phyloP scores from a whole-genome alignment of 257 asterid genomes.

The Euphrasia confusa region DNA sequence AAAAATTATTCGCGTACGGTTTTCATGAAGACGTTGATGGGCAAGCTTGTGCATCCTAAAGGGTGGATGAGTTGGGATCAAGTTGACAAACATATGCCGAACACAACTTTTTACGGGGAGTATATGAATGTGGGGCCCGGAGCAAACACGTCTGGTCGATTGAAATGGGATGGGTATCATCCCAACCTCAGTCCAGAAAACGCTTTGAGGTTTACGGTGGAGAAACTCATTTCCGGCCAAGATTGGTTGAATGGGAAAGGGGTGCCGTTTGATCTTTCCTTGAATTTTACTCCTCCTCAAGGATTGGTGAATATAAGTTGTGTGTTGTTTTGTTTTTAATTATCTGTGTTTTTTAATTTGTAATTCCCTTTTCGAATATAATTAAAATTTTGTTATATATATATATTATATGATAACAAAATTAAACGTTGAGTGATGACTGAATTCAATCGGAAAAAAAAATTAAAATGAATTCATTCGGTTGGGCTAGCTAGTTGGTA shows the following conservation, averaged over 20 bases:
- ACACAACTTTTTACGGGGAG: slow-evolving; percentile 62
- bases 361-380: no score
- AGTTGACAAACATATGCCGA: slow-evolving; percentile 34
- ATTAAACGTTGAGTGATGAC: no score
- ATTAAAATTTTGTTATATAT: no score
- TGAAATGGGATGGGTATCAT: slow-evolving; percentile 61
- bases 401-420: no score
- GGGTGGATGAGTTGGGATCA: slow-evolving; percentile 69
- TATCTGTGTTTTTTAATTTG: no score
- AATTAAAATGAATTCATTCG: no score
- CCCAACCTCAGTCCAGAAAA: slow-evolving; percentile 32
- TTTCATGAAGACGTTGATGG: slow-evolving; percentile 47
- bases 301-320: no score
- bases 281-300: no score
- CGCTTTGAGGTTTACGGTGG: slow-evolving; percentile 47
- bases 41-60: slow-evolving; percentile 39
- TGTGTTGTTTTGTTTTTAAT: no score
- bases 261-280: no score
- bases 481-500: no score
- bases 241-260: slow-evolving; percentile 45
- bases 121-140: slow-evolving; percentile 64
- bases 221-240: slow-evolving; percentile 46
- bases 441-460: no score
- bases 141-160: slow-evolving; percentile 34
- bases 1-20: slow-evolving; percentile 54